Conservation (phyloP, 1,284 basidiomycete species). For the Austroboletus niveus region DNA sequence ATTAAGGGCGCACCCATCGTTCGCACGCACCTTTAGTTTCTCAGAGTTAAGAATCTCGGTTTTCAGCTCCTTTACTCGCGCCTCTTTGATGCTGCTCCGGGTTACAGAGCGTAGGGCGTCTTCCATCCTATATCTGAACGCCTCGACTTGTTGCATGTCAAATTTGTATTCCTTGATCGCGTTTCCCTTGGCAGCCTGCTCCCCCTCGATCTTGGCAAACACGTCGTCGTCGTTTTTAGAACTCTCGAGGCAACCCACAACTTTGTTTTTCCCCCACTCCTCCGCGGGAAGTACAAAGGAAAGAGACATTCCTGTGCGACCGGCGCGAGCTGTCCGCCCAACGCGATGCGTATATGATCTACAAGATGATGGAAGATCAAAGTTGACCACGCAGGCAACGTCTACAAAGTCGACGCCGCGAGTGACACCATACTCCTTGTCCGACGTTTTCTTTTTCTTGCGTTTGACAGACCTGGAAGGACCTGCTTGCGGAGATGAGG, state of each 20-base stretch:
- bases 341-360: conserved; percentile 96
- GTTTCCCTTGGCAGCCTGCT: conserved; percentile 69
- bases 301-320: conserved; percentile 89
- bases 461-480: conserved; percentile 38
- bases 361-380: conserved; percentile 88
- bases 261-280: conserved; percentile 78
- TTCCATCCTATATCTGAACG: conserved; percentile 98
- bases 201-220: conserved; percentile 71
- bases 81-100: conserved; percentile 83
- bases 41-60: conserved; percentile 92
- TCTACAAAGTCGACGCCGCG: conserved; percentile 98
- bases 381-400: conserved; percentile 98
- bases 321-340: conserved; percentile 94
- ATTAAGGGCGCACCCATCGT: neutral
- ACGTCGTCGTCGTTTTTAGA: conserved; percentile 76
- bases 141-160: conserved; percentile 93
- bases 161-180: conserved; percentile 91
- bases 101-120: conserved; percentile 93
- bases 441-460: conserved; percentile 41
- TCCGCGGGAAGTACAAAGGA: conserved; percentile 84
- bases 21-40: conserved; percentile 82
- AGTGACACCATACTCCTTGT: conserved; percentile 91
- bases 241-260: conserved; percentile 63
- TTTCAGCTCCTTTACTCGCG: conserved; percentile 92
- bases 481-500: conserved; percentile 29